Evolutionary conservation across 352 stramenopile species (phyloP).

Genomic region (Phytophthora aleatoria): DNA sequence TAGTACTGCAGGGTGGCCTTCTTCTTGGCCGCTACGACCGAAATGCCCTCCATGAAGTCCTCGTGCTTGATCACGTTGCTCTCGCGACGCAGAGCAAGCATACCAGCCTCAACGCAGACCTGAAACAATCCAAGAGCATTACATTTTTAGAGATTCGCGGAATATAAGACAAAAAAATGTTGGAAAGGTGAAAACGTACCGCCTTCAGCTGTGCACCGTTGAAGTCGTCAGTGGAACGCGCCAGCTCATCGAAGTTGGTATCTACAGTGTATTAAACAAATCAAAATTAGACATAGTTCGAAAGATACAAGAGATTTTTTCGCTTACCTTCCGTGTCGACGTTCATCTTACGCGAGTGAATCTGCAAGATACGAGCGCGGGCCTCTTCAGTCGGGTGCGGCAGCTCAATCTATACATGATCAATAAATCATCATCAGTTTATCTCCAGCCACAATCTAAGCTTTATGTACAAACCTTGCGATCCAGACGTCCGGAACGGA

Average conservation of each 20-base stretch:
- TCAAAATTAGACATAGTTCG: slow-evolving; percentile 2
- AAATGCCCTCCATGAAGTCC: slow-evolving; percentile 99
- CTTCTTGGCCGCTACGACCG: slow-evolving; percentile 97
- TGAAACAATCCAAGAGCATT: slow-evolving; percentile 23
- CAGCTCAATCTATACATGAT: slow-evolving; percentile 93
- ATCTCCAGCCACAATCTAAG: background rate
- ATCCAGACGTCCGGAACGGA: slow-evolving; percentile 93
- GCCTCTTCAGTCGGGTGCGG: slow-evolving; percentile 97
- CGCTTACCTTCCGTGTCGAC: slow-evolving; percentile 85
- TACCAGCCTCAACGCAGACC: slow-evolving; percentile 98
- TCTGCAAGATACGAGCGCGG: slow-evolving; percentile 95
- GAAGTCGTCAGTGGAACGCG: slow-evolving; percentile 98
- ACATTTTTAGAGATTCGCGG: background rate
- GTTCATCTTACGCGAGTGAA: slow-evolving; percentile 98
- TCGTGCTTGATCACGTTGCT: slow-evolving; percentile 97
- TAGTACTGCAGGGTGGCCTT: slow-evolving; percentile 98
- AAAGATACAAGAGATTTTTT: background rate
- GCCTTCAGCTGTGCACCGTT: slow-evolving; percentile 99
- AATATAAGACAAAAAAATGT: background rate
- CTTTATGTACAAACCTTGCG: slow-evolving; percentile 82
- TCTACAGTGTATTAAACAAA: slow-evolving; percentile 36
- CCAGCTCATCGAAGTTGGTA: slow-evolving; percentile 98
- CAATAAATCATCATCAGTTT: slow-evolving; percentile 1
- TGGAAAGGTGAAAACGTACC: slow-evolving; percentile 37
- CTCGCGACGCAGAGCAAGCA: slow-evolving; percentile 96